Percentiles rank a stretch among this genome's conserved stretches.
These are phyloP conservation scores for Penicillium sp. DNA, from an alignment of 2,329 filamentous ascomycete genomes.

Conservation along the genomic window DNA sequence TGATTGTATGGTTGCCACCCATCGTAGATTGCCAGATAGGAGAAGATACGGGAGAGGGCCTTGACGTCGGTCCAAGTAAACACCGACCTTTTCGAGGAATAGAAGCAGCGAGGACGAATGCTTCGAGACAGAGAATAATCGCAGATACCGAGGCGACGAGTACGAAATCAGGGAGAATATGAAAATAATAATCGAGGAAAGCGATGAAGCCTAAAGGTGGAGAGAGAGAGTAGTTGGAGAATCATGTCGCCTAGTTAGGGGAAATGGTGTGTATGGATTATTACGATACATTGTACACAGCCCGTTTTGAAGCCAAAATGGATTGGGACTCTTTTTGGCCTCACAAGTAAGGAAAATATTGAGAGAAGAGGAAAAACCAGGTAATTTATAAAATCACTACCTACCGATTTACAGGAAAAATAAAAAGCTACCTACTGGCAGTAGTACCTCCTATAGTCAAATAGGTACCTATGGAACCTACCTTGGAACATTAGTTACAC, in stretches of 20 bases:
- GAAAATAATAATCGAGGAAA: background rate
- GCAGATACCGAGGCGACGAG: background rate
- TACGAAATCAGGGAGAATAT: background rate
- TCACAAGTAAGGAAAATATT: too few species aligned
- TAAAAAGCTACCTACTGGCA: too few species aligned
- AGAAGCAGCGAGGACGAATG: background rate
- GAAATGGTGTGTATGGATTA: background rate
- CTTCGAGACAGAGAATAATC: background rate
- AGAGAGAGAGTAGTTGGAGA: background rate
- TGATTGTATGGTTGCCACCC: background rate
- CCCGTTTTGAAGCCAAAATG: background rate
- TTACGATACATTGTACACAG: slow-evolving; percentile 1
- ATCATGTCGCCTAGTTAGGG: background rate
- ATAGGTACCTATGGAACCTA: too few species aligned
- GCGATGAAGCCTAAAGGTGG: slow-evolving; percentile 6
- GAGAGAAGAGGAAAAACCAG: too few species aligned
- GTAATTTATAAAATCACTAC: too few species aligned
- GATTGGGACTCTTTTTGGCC: background rate
- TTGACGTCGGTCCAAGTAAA: slow-evolving; percentile 12
- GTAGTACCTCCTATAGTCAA: too few species aligned
- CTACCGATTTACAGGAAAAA: too few species aligned
- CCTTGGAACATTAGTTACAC: too few species aligned
- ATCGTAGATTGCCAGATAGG: background rate
- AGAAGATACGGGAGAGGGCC: background rate
- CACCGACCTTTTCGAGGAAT: background rate